These are phyloP conservation scores for Allium sativum DNA, from an alignment of 106 monocot species.

Conservation along the genomic window DNA sequence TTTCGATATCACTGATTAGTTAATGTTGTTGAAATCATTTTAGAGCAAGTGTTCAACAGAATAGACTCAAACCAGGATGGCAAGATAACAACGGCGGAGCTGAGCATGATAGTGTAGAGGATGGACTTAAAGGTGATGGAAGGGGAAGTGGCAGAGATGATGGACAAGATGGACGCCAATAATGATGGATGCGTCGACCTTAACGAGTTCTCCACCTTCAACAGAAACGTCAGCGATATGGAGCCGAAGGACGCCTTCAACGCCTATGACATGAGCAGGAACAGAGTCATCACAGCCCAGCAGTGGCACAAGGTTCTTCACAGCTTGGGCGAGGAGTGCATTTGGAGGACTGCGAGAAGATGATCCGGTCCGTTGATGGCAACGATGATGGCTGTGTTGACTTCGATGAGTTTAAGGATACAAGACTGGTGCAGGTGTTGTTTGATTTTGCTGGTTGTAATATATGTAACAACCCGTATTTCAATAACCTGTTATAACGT, in stretches of 20 bases:
- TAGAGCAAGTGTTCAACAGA: conserved; percentile 18
- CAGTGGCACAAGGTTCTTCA: conserved; percentile 58
- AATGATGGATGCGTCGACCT: conserved; percentile 47
- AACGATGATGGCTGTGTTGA: conserved; percentile 53
- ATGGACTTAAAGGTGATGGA: conserved; percentile 20
- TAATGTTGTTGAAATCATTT: too few relatives aligned
- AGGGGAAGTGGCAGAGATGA: conserved; percentile 30
- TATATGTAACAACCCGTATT: too few relatives aligned
- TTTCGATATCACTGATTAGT: too few relatives aligned
- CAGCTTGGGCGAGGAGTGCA: conserved; percentile 47
- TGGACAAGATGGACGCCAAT: conserved; percentile 43
- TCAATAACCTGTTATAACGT: too few relatives aligned
- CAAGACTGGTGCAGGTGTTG: conserved; percentile 23
- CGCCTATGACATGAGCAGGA: conserved; percentile 48
- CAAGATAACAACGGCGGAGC: conserved; percentile 44
- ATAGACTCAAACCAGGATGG: conserved; percentile 46
- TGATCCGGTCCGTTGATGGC: conserved; percentile 44
- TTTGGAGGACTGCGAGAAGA: conserved; percentile 37
- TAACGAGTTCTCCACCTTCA: conserved; percentile 32
- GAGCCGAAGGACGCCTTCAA: conserved; percentile 57
- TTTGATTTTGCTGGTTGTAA: too few relatives aligned
- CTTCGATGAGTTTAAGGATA: conserved; percentile 66
- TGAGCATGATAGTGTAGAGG: conserved; percentile 15
- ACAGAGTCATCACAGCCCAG: conserved; percentile 43
- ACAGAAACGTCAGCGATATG: not conserved